These are phyloP conservation scores for Amesomyces nigricolor DNA, from an alignment of 2,329 filamentous ascomycete genomes.

Conservation along the genomic window DNA sequence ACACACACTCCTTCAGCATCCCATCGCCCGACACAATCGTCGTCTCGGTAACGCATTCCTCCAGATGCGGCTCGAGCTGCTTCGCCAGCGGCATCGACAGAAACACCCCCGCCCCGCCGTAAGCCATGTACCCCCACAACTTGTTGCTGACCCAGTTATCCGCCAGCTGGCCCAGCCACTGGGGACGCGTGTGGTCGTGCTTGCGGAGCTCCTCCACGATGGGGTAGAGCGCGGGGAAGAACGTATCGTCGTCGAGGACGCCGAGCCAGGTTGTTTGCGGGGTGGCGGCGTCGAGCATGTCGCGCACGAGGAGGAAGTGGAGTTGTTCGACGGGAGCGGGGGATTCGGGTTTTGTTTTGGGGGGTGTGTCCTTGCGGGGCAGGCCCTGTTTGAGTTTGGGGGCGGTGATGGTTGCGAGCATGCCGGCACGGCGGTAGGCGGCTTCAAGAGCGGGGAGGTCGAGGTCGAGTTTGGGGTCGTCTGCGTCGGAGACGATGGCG, in stretches of 20 bases:
- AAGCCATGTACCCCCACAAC: constrained; percentile 54
- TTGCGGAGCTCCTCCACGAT: constrained; percentile 43
- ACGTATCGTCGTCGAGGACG: constrained; percentile 59
- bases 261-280: constrained; percentile 48
- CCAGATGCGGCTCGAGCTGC: constrained; percentile 42
- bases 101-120: constrained; percentile 56
- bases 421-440: constrained; percentile 30
- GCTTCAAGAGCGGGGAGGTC: constrained; percentile 28
- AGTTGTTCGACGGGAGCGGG: constrained; percentile 43
- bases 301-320: constrained; percentile 51
- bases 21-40: constrained; percentile 45
- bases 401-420: constrained; percentile 26
- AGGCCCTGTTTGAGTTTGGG: constrained; percentile 28
- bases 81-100: constrained; percentile 47
- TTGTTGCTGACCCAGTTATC: constrained; percentile 49
- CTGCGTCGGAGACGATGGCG: constrained; percentile 43
- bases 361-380: constrained; percentile 5
- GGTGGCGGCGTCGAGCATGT: constrained; percentile 41
- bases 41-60: constrained; percentile 43
- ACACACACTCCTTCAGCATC: constrained; percentile 53
- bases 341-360: constrained; percentile 27
- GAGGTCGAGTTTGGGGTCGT: constrained; percentile 5
- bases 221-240: constrained; percentile 51
- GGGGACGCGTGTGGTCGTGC: constrained; percentile 44
- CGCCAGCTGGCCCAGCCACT: constrained; percentile 53